These are phyloP conservation scores for Aspergillus incahuasiensis DNA, from an alignment of 495 filamentous ascomycete genomes.

Conservation along the genomic window DNA sequence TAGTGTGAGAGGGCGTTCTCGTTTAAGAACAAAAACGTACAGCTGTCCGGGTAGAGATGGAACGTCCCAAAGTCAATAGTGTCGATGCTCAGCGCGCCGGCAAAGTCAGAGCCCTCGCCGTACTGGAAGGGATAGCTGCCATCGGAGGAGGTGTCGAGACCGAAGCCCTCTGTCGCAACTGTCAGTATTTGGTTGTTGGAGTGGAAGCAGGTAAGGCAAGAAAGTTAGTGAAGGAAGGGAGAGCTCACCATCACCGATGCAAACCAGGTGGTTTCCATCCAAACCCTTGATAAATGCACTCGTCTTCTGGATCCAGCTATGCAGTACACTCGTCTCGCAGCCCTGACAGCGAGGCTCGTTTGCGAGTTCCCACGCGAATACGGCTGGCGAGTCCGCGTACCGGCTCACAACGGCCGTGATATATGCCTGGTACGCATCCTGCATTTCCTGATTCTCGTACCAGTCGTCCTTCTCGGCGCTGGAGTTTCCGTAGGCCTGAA, in stretches of 20 bases:
- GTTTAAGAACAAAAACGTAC: constrained; percentile 15
- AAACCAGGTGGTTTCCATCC: constrained; percentile 63
- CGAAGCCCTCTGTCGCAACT: constrained; percentile 30
- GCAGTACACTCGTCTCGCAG: constrained; percentile 54
- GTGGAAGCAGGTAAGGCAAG: too few species aligned
- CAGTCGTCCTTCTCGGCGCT: constrained; percentile 48
- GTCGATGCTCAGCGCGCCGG: constrained; percentile 50
- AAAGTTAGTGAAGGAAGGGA: neutral
- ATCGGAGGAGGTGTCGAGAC: constrained; percentile 36
- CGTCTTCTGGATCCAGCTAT: constrained; percentile 57
- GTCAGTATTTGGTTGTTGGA: neutral
- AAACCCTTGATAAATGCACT: constrained; percentile 60
- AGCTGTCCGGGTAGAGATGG: constrained; percentile 58
- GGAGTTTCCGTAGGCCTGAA: constrained; percentile 57
- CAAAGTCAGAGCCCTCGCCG: constrained; percentile 61
- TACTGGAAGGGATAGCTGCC: constrained; percentile 56
- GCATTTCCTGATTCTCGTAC: constrained; percentile 53
- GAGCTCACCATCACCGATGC: constrained; percentile 50
- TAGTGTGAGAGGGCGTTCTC: too few species aligned
- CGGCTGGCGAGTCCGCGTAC: constrained; percentile 50
- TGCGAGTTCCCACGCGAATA: constrained; percentile 70
- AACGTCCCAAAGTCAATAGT: constrained; percentile 65
- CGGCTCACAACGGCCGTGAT: constrained; percentile 57
- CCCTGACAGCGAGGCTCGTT: constrained; percentile 68
- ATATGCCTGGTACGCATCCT: constrained; percentile 58